phyloP scores from a whole-genome alignment of 257 asterid genomes.

The Mentha longifolia region DNA sequence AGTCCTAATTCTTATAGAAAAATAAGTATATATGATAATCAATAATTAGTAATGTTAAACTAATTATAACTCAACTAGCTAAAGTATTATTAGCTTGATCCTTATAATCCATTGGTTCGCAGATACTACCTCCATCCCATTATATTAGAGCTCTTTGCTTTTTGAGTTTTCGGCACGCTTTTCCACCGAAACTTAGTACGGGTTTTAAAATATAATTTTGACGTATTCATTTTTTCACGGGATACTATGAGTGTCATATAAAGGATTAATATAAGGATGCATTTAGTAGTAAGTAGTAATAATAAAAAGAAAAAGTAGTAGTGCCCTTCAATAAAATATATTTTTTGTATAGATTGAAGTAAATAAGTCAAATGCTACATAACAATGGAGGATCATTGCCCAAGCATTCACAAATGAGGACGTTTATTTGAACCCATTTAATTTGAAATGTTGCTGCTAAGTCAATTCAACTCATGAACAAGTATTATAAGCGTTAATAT shows the following conservation, averaged over 20 bases:
- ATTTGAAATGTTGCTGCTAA: not conserved
- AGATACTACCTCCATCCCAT: too few relatives aligned
- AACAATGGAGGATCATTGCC: not conserved
- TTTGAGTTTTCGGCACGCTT: too few relatives aligned
- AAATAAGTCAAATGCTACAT: not conserved
- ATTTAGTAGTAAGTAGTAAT: too few relatives aligned
- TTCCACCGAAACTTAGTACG: too few relatives aligned
- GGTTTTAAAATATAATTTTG: too few relatives aligned
- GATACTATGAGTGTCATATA: too few relatives aligned
- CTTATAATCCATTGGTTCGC: not conserved
- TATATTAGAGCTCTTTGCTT: too few relatives aligned
- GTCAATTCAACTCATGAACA: not conserved
- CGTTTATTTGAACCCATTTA: not conserved
- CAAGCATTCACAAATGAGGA: not conserved
- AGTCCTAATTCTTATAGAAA: not conserved
- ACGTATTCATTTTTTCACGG: too few relatives aligned
- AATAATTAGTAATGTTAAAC: not conserved
- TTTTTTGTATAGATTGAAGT: not conserved
- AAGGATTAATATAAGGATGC: too few relatives aligned
- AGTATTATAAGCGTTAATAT: not conserved
- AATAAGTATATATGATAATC: not conserved
- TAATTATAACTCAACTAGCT: not conserved
- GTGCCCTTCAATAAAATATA: not conserved
- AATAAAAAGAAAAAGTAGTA: not conserved
- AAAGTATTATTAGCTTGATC: not conserved